Evolutionary conservation across 768 basidiomycete genomes (phyloP), one percentile per base, ranked within the genome.

Genomic region (Piloderma croceum): DNA sequence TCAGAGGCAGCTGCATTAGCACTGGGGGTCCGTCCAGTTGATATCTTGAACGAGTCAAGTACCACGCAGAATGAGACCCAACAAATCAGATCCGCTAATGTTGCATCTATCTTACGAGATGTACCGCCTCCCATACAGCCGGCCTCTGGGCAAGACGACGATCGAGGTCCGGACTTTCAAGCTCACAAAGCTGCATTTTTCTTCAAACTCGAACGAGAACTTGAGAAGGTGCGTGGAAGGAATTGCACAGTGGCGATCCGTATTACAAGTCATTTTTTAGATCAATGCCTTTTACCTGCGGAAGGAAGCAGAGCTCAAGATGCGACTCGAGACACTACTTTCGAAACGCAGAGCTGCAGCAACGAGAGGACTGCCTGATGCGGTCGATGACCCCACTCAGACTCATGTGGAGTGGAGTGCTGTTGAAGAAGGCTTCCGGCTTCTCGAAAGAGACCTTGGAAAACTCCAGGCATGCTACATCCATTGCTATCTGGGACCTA

Each of bases 241-340:
- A 20, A 21, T 31, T 42, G n/a, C n/a, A n/a, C 17, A 31, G 12
- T 18, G 34, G 15, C 36, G 34, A n/a, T 33, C 17, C 31, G 4
- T 37, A 43, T 34, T 47, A 34, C 36, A 49, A 25, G 24, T 31
- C 39, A 24, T 53, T 33, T 24, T 35, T 10, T 52, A 99, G 94
- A 97, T 99, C 68, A 98, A 99, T 63, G 78, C 82, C 5, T 98
- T 99, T 60, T 99, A 99, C 65, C 74, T 98, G 39, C 90, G 92
- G 63, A 97, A 93, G 62, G 94, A 99, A 62, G 88, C 91, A 12
- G 91, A 96, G 51, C 79, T 98, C 35, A 88, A 87, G 56, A 65
- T 93, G 39, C 80, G 96, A 44, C 81, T 99, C 48, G 85, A 94
- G 51, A 96, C 91, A 0, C 70, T 99, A 23, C 73, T 99, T 24